Conservation (phyloP, 176 grass and related monocot genomes). For the Carex pumila region DNA sequence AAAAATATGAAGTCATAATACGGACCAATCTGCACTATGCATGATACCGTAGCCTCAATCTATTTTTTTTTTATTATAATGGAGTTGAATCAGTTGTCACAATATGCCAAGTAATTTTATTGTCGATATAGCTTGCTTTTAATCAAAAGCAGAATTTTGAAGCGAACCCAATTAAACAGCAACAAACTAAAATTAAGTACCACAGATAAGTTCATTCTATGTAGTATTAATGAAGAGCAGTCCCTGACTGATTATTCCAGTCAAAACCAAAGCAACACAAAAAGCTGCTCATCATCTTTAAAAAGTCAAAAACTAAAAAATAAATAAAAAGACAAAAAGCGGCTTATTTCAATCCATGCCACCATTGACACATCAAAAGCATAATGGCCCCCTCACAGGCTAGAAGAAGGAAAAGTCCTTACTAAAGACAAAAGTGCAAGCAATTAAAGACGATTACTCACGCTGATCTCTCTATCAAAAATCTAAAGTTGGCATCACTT, state of each 20-base stretch:
- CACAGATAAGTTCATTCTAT: background rate
- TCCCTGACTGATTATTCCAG: background rate
- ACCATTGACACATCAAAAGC: background rate
- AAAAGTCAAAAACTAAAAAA: background rate
- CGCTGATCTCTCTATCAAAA: slow-evolving; percentile 25
- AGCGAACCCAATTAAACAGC: background rate
- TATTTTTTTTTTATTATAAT: background rate
- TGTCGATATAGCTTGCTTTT: background rate
- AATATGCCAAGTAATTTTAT: background rate
- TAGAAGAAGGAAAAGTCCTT: background rate
- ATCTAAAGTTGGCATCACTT: slow-evolving; percentile 23
- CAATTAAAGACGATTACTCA: slow-evolving; percentile 7
- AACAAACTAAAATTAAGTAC: background rate
- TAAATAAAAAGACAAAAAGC: background rate
- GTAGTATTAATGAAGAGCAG: background rate
- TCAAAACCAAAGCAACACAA: background rate
- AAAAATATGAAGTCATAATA: too few relatives aligned
- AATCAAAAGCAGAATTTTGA: background rate
- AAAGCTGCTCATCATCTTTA: background rate
- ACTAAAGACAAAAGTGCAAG: background rate
- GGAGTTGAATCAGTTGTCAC: background rate
- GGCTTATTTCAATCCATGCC: slow-evolving; percentile 1
- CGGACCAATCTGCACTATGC: too few relatives aligned
- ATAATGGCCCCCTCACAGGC: background rate
- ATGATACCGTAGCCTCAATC: too few relatives aligned